Conservation (phyloP, 2,329 filamentous ascomycete genomes). For the Ascochyta viciae-villosae region DNA sequence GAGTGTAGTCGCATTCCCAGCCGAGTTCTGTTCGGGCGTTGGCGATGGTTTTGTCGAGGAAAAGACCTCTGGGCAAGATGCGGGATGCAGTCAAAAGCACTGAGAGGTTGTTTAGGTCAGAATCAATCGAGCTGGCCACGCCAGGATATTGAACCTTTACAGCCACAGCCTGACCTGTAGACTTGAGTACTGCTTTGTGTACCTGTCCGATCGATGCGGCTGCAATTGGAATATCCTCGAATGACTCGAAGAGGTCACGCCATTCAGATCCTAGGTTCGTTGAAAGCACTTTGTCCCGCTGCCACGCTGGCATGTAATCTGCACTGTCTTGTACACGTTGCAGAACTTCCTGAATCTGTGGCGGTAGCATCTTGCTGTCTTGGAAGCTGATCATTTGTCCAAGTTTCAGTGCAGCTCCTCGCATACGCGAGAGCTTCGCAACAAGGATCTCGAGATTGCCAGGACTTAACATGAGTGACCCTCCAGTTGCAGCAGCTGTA, state of each 20-base stretch:
- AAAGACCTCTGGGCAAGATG: constrained; percentile 88
- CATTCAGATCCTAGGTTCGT: constrained; percentile 83
- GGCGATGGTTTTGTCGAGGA: constrained; percentile 95
- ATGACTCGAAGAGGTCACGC: constrained; percentile 81
- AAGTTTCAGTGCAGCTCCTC: constrained; percentile 93
- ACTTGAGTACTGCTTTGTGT: constrained; percentile 80
- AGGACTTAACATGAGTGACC: constrained; percentile 86
- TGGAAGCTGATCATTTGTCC: constrained; percentile 99
- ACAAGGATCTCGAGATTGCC: constrained; percentile 94
- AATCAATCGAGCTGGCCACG: constrained; percentile 94
- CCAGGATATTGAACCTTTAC: constrained; percentile 98
- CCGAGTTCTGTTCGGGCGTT: constrained; percentile 90
- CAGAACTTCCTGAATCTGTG: constrained; percentile 84
- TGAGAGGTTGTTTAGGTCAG: constrained; percentile 91
- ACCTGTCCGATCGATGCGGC: constrained; percentile 98
- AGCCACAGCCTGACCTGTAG: constrained; percentile 77
- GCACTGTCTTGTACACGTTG: constrained; percentile 95
- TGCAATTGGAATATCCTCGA: constrained; percentile 90
- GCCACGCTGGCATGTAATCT: constrained; percentile 96
- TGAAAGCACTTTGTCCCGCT: constrained; percentile 82
- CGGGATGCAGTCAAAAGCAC: constrained; percentile 89
- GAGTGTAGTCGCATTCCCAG: constrained; percentile 96
- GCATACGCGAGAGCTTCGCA: constrained; percentile 91
- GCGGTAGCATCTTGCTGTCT: constrained; percentile 92
- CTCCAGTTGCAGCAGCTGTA: constrained; percentile 61